Evolutionary conservation across 2,329 filamentous ascomycete genomes (phyloP).

Genomic region (Pestalotiopsis sp.): DNA sequence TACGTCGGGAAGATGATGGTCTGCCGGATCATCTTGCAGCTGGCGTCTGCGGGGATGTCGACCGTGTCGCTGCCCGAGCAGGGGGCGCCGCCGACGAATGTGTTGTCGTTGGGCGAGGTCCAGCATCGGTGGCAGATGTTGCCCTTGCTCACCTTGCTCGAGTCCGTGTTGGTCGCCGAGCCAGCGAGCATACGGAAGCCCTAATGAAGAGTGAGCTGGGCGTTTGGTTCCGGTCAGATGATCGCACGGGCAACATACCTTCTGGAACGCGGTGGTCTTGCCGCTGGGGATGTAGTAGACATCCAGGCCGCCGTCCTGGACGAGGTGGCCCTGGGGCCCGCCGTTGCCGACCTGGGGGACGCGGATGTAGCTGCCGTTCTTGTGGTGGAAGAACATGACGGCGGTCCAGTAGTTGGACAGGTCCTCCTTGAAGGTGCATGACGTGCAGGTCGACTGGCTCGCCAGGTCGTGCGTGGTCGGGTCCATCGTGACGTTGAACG

Average conservation of each 20-base stretch:
- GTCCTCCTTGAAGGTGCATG: slow-evolving; percentile 46
- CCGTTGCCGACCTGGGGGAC: slow-evolving; percentile 48
- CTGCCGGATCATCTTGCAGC: slow-evolving; percentile 56
- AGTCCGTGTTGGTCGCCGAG: slow-evolving; percentile 43
- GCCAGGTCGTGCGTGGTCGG: slow-evolving; percentile 37
- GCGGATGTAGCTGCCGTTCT: slow-evolving; percentile 45
- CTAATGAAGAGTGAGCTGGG: slow-evolving; percentile 21
- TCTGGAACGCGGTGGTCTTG: slow-evolving; percentile 44
- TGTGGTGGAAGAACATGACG: slow-evolving; percentile 47
- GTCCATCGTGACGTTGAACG: slow-evolving; percentile 48
- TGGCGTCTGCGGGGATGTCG: slow-evolving; percentile 46
- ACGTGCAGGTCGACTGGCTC: slow-evolving; percentile 41
- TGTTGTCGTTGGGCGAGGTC: slow-evolving; percentile 47
- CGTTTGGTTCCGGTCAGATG: neutral
- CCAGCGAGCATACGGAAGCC: slow-evolving; percentile 52
- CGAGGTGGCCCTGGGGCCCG: slow-evolving; percentile 43
- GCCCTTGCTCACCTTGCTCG: slow-evolving; percentile 37
- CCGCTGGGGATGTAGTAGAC: slow-evolving; percentile 48
- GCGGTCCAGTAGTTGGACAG: slow-evolving; percentile 51
- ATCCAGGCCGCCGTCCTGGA: slow-evolving; percentile 47
- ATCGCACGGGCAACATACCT: slow-evolving; percentile 26
- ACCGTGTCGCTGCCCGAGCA: slow-evolving; percentile 53
- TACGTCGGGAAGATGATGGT: slow-evolving; percentile 53
- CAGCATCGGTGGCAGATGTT: slow-evolving; percentile 52
- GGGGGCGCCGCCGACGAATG: slow-evolving; percentile 51